Base-by-base conservation (phyloP, 257 asterid species). In the Solanum appendiculatum region DNA sequence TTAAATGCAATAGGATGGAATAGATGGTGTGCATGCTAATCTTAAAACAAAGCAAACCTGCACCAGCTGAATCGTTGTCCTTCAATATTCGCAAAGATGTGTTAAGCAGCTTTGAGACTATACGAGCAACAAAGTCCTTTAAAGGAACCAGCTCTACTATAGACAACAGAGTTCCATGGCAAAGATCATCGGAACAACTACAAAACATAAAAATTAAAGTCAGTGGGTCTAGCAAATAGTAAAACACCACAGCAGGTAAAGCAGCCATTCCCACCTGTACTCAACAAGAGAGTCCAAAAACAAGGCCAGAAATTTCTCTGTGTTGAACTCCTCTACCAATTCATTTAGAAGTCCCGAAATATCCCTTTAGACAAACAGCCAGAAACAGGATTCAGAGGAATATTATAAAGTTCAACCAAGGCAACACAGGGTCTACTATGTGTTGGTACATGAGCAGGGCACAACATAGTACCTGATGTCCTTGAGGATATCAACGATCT, bases 271-370 rank as follows among this genome's bases (percentile, higher is more conserved):
- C 73, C 89, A 97, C 99, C 99, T 95, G 91, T 92, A 74, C 88
- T 93, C 97, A 37, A 95, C 88, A 90, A 95, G 93, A 84, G 99
- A 95, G 86, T 96, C 95, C 87, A 95, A 89, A 89, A 94, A 87
- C 86, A 94, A 93, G 23, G 89, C 87, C 70, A 97, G 48, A 91
- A 97, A 97, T 68, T 92, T 93, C 56, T 95, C 98, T 40, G 94
- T 93, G 89, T 95, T 95, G 93, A 94, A 97, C 60, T 93, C 98
- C 93, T 91, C 90, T 25, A 88, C 88, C 89, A 97, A 89, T 66
- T 91, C 97, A 82, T 88, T 84, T 39, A 97, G 93, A 91, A 94
- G 87, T 87, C 87, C 91, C 23, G 93, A 78, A 85, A 97, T 86
- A 91, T 93, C 94, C 96, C 99, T 97, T 86, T 88, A 91, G 90